phyloP scores from a whole-genome alignment of 805 yeast genomes.

The Saturnispora besseyi region DNA sequence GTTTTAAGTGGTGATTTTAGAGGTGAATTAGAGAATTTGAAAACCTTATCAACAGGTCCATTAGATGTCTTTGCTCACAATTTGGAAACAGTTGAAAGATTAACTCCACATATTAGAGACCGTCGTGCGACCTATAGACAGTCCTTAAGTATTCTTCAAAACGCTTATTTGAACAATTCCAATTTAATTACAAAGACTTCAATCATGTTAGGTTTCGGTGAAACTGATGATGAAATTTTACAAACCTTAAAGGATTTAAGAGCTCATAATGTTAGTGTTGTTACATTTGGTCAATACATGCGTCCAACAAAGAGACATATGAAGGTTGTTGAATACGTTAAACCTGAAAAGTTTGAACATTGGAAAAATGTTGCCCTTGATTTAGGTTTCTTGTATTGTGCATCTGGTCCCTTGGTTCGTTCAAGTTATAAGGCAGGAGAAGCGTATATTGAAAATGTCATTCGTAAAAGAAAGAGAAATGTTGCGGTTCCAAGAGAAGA shows the following conservation, averaged over 20 bases:
- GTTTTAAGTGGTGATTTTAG: slow-evolving; percentile 92
- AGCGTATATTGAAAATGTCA: slow-evolving; percentile 88
- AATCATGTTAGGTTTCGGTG: slow-evolving; percentile 94
- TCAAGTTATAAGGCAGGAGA: slow-evolving; percentile 98
- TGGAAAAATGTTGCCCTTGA: slow-evolving; percentile 85
- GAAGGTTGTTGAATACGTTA: slow-evolving; percentile 93
- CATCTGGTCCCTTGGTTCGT: slow-evolving; percentile 94
- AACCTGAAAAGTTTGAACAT: slow-evolving; percentile 87
- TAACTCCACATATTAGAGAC: slow-evolving; percentile 93
- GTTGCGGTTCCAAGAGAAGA: slow-evolving; percentile 28
- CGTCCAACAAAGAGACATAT: slow-evolving; percentile 97
- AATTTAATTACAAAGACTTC: slow-evolving; percentile 85
- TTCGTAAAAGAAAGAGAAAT: slow-evolving; percentile 58
- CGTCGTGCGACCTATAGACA: slow-evolving; percentile 94
- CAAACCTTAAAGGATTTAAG: slow-evolving; percentile 72
- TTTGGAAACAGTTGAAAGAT: slow-evolving; percentile 88
- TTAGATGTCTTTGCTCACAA: slow-evolving; percentile 96
- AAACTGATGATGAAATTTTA: slow-evolving; percentile 80
- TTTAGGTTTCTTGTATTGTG: slow-evolving; percentile 91
- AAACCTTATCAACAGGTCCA: slow-evolving; percentile 73
- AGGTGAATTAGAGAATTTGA: slow-evolving; percentile 79
- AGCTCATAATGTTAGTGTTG: slow-evolving; percentile 75
- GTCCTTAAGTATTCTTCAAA: slow-evolving; percentile 62
- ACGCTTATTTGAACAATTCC: slow-evolving; percentile 74
- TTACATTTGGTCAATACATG: slow-evolving; percentile 98